These are phyloP conservation scores for Puccinia polysora DNA, from an alignment of 1,284 basidiomycete species.

Conservation along the genomic window DNA sequence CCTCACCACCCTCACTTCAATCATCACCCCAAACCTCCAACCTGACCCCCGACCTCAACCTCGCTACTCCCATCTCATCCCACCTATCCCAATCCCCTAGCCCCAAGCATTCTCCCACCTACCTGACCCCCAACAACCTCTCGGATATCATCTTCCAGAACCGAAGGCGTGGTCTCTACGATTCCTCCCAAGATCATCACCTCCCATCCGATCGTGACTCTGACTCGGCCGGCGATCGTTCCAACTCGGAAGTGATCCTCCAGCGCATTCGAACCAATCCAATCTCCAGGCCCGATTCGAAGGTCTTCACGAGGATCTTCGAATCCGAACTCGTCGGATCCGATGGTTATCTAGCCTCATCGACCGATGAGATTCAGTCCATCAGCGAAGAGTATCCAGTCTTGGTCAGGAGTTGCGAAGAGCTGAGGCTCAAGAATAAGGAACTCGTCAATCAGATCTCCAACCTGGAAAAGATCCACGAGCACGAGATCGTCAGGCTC, in stretches of 20 bases:
- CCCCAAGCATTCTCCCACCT: background rate
- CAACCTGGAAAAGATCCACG: slow-evolving; percentile 30
- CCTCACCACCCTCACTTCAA: background rate
- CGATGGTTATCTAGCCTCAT: slow-evolving; percentile 17
- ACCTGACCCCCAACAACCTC: slow-evolving; percentile 21
- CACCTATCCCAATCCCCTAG: background rate
- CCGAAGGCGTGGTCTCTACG: slow-evolving; percentile 27
- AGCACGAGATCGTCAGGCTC: slow-evolving; percentile 8
- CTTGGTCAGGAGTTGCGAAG: slow-evolving; percentile 11
- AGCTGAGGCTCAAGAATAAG: slow-evolving; percentile 17
- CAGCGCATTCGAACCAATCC: background rate
- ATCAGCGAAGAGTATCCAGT: slow-evolving; percentile 14
- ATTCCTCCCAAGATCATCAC: background rate
- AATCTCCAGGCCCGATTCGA: background rate
- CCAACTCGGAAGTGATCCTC: background rate
- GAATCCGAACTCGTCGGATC: slow-evolving; percentile 16
- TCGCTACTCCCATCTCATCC: slow-evolving; percentile 13
- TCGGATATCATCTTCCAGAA: slow-evolving; percentile 28
- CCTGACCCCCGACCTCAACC: background rate
- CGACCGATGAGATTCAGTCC: slow-evolving; percentile 9
- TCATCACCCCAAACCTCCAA: background rate
- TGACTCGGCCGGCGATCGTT: background rate
- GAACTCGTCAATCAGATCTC: slow-evolving; percentile 25
- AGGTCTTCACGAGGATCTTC: slow-evolving; percentile 22
- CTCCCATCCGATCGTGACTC: background rate